Percentiles rank a stretch among this genome's conserved stretches.
These are phyloP conservation scores for Phyllosticta citribraziliensis DNA, from an alignment of 2,329 filamentous ascomycete genomes.

Conservation along the genomic window DNA sequence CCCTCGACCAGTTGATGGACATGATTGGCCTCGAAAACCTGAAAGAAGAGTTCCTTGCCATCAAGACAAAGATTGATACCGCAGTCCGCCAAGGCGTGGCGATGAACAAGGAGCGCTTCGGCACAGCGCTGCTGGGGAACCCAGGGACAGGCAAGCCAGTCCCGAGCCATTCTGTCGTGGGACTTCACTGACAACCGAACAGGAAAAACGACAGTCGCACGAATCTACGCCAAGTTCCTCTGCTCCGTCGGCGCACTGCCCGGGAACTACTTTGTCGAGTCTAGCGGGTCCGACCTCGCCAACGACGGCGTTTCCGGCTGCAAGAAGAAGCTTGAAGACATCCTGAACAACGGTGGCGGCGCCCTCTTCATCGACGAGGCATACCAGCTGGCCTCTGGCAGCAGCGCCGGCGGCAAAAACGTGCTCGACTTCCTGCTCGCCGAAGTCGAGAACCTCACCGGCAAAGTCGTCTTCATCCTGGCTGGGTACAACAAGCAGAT, in stretches of 20 bases:
- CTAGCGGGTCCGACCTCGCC: conserved; percentile 56
- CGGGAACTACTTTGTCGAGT: conserved; percentile 53
- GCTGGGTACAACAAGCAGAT: conserved; percentile 67
- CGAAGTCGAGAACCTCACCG: conserved; percentile 61
- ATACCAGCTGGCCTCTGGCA: conserved; percentile 58
- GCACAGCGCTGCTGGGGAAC: conserved; percentile 57
- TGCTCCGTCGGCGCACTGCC: conserved; percentile 52
- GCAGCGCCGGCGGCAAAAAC: conserved; percentile 46
- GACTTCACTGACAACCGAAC: neutral
- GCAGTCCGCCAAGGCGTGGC: conserved; percentile 47
- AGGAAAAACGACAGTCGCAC: conserved; percentile 67
- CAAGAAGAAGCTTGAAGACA: conserved; percentile 46
- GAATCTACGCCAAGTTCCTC: conserved; percentile 59
- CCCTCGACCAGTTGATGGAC: conserved; percentile 55
- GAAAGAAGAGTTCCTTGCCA: conserved; percentile 52
- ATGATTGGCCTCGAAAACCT: conserved; percentile 64
- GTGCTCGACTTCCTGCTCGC: conserved; percentile 63
- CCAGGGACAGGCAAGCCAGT: conserved; percentile 56
- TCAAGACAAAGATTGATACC: conserved; percentile 56
- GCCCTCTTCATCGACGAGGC: conserved; percentile 72
- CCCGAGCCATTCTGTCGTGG: neutral
- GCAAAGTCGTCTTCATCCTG: conserved; percentile 61
- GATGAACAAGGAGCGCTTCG: conserved; percentile 50
- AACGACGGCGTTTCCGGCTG: conserved; percentile 50
- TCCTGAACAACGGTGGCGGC: conserved; percentile 53